phyloP scores from a whole-genome alignment of 352 stramenopile species.

The Pythium dissotocum region DNA sequence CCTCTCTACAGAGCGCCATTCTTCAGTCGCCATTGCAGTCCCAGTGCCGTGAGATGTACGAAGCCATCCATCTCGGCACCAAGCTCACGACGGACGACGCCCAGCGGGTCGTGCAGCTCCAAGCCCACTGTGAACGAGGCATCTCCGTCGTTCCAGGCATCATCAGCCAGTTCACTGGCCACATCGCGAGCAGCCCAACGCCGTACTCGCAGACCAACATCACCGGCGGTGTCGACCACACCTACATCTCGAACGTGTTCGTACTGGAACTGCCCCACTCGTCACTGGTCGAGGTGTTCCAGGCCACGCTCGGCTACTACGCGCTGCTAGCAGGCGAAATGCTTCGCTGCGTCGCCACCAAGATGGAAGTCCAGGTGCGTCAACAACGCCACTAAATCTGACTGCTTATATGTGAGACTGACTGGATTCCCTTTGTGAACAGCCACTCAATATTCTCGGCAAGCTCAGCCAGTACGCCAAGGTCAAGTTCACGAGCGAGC shows the following conservation, averaged over 20 bases:
- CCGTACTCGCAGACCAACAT: slow-evolving; percentile 64
- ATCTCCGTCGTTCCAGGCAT: slow-evolving; percentile 38
- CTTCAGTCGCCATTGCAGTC: slow-evolving; percentile 53
- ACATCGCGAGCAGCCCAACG: slow-evolving; percentile 36
- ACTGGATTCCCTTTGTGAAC: background rate
- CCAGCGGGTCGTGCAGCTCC: slow-evolving; percentile 39
- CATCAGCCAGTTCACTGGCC: slow-evolving; percentile 38
- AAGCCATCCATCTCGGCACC: slow-evolving; percentile 44
- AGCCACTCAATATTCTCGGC: slow-evolving; percentile 37
- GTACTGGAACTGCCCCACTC: slow-evolving; percentile 45
- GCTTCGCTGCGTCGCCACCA: slow-evolving; percentile 31
- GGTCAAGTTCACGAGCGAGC: slow-evolving; percentile 46
- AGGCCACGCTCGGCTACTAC: slow-evolving; percentile 44
- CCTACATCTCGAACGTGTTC: slow-evolving; percentile 55
- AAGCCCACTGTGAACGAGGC: slow-evolving; percentile 37
- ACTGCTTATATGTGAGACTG: background rate
- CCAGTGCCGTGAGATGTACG: slow-evolving; percentile 50
- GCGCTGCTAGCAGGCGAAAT: slow-evolving; percentile 36
- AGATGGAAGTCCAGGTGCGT: slow-evolving; percentile 33
- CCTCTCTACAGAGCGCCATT: slow-evolving; percentile 55
- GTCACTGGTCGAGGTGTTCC: slow-evolving; percentile 36
- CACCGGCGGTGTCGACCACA: slow-evolving; percentile 48
- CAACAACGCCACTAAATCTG: background rate
- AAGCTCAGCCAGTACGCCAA: slow-evolving; percentile 37
- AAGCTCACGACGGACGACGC: slow-evolving; percentile 18